phyloP scores from a whole-genome alignment of 2,329 filamentous ascomycete species.

The Cercospora sp. region DNA sequence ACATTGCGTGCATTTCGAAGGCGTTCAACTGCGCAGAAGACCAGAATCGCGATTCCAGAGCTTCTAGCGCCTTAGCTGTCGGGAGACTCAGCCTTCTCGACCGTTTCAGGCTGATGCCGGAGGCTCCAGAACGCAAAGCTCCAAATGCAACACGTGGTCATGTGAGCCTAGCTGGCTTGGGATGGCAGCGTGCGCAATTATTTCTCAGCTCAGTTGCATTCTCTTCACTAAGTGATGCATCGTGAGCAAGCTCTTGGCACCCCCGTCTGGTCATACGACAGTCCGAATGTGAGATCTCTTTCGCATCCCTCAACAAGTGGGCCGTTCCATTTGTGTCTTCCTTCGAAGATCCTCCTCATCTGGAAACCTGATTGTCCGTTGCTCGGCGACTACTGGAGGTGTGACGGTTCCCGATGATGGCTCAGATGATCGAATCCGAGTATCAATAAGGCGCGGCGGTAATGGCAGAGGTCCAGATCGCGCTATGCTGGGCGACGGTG shows the following conservation, averaged over 20 bases:
- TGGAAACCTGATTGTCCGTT: slow-evolving; percentile 37
- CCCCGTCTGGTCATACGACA: neutral
- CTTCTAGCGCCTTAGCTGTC: neutral
- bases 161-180: neutral
- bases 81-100: neutral
- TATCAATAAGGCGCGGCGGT: neutral
- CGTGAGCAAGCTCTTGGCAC: neutral
- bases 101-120: neutral
- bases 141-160: neutral
- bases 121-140: neutral
- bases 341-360: slow-evolving; percentile 27
- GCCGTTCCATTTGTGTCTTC: neutral
- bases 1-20: neutral
- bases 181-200: neutral
- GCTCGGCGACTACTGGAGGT: slow-evolving; percentile 19
- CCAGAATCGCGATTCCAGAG: neutral
- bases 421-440: neutral
- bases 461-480: slow-evolving; percentile 3
- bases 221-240: neutral
- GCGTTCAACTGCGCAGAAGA: neutral
- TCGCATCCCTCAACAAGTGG: neutral
- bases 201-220: neutral
- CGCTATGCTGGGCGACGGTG: slow-evolving; percentile 25
- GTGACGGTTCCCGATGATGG: slow-evolving; percentile 16
- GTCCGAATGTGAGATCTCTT: neutral